A percentile compares a stretch with the other conserved stretches of the same genome.
These are phyloP conservation scores for Candida krabiensis DNA, from an alignment of 805 yeast species.

Conservation along the genomic window DNA sequence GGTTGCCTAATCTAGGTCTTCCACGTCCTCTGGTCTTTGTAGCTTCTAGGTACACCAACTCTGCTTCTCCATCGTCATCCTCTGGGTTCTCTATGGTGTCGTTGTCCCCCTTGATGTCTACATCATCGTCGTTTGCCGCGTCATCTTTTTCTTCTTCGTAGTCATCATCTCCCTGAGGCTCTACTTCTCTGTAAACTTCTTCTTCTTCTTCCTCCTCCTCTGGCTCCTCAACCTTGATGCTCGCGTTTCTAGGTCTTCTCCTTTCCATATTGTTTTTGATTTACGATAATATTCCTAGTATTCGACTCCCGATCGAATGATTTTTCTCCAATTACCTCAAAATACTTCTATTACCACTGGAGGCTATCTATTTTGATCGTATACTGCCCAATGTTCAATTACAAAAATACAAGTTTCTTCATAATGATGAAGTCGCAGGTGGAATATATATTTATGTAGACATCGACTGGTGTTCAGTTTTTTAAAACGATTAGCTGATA, in stretches of 20 bases:
- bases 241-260: slow-evolving; percentile 3
- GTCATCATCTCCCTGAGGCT: slow-evolving; percentile 24
- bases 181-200: slow-evolving; percentile 18
- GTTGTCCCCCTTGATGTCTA: slow-evolving; percentile 16
- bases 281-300: background rate
- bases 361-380: no score
- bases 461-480: no score
- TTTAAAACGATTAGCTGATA: no score
- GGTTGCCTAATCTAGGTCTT: slow-evolving; percentile 28
- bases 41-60: slow-evolving; percentile 18
- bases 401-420: no score
- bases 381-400: no score
- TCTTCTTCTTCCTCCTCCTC: slow-evolving; percentile 18
- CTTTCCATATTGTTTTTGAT: slow-evolving; percentile 2
- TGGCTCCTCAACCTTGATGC: slow-evolving; percentile 2
- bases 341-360: no score
- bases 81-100: slow-evolving; percentile 23
- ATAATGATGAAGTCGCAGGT: no score
- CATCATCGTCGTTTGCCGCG: slow-evolving; percentile 10
- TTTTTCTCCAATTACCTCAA: no score
- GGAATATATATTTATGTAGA: no score
- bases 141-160: slow-evolving; percentile 22
- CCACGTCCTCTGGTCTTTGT: slow-evolving; percentile 31
- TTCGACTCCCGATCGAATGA: no score
- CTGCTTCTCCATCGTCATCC: slow-evolving; percentile 28